Evolutionary conservation across 306 rosid species (phyloP), one percentile per base, ranked within the genome.

Genomic region (Prosopis cineraria): DNA sequence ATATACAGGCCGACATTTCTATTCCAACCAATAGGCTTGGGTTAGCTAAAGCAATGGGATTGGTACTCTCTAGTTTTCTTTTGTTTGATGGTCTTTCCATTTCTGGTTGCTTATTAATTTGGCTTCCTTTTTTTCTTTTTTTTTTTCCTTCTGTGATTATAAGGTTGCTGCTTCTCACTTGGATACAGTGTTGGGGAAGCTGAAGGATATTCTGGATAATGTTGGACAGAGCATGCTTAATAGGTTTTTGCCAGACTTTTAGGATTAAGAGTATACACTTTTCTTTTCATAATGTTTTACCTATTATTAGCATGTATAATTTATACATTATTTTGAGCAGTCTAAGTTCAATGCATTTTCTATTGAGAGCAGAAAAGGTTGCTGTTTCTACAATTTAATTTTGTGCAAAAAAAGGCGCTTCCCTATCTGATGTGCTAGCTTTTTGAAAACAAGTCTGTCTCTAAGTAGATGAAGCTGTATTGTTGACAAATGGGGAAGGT

Each of bases 91-190:
- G 77, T 63, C 74, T 77, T 71, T 83, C 82, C 78, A 47, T 86
- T 80, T 48, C 43, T 3, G 52, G 44, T 40, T 75, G 75, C 77
- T 69, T 77, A 56, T 50, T 81, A 81, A 71, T 74, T 65, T 25
- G 55, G 47, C 41, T 80, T 29, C 36, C 10, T 11, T 22, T 34
- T 64, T 36, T 10, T 53, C 19, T 48, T 5, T 9, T 3, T 7
- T 53, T 30, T 16, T 65, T 37, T 31, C 69, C 73, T 78, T 59
- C 81, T 78, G 70, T 73, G 65, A 45, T 72, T 52, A 83, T 41
- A 83, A 94, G 98, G 97, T 92, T 81, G 98, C 98, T 65, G 97
- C 98, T 65, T 92, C 98, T 58, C 98, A 94, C 88, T 87, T 94
- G 87, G 98, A 94, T 84, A 90, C 98, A 17, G 98, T 94, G 68